These are phyloP conservation scores for Sedum album DNA, from an alignment of 164 flowering plant genomes.

Conservation along the genomic window DNA sequence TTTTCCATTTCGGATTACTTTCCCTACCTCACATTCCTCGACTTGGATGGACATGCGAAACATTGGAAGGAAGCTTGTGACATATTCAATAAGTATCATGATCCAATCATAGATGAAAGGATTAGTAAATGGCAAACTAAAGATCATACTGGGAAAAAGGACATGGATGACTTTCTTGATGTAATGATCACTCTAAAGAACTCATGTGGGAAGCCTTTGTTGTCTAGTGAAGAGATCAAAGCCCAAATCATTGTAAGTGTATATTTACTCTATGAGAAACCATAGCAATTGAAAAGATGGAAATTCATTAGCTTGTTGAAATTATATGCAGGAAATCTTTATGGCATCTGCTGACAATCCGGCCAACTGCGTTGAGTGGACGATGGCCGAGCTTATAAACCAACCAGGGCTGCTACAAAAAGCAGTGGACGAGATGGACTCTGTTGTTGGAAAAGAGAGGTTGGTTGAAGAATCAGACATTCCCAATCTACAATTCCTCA, in stretches of 20 bases:
- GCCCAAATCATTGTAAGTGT: constrained; percentile 18
- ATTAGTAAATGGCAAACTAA: constrained; percentile 16
- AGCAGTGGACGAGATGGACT: constrained; percentile 24
- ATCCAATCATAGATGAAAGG: constrained; percentile 21
- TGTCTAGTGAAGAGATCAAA: constrained; percentile 18
- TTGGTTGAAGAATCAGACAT: constrained; percentile 33
- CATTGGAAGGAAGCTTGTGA: constrained; percentile 9
- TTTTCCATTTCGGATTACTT: constrained; percentile 21
- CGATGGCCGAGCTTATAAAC: constrained; percentile 27
- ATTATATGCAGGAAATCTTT: constrained; percentile 5
- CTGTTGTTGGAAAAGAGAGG: constrained; percentile 18
- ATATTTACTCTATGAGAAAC: too few species aligned
- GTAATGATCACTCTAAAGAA: constrained; percentile 17
- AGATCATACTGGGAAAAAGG: background rate
- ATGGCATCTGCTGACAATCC: constrained; percentile 26
- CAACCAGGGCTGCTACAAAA: constrained; percentile 19
- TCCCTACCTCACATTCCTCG: constrained; percentile 15
- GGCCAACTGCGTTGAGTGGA: constrained; percentile 29
- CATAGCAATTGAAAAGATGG: too few species aligned
- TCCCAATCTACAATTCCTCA: constrained; percentile 22
- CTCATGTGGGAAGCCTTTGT: constrained; percentile 10
- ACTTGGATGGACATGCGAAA: constrained; percentile 25
- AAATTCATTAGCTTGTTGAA: too few species aligned
- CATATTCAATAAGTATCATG: constrained; percentile 13
- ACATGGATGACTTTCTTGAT: constrained; percentile 23